phyloP scores from a whole-genome alignment of 2,329 filamentous ascomycete species.

The Ophiostoma sp. region DNA sequence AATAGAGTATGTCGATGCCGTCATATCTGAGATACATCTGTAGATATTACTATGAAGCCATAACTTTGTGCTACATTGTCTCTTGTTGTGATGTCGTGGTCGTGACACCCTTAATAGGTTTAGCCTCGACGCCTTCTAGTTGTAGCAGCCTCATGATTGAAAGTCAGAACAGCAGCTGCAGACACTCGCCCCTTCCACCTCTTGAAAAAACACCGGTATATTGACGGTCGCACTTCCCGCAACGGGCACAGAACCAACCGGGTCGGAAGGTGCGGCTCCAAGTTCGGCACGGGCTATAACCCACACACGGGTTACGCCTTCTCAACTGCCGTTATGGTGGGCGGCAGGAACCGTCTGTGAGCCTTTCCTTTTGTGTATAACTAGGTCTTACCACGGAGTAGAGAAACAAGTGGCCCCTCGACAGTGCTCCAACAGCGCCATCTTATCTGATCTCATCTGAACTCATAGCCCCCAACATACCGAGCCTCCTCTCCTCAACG shows the following conservation, averaged over 20 bases:
- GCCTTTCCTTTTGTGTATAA: constrained; percentile 8
- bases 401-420: not conserved
- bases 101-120: too few relatives aligned
- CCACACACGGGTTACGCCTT: not conserved
- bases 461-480: not conserved
- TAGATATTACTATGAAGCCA: too few relatives aligned
- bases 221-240: not conserved
- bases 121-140: too few relatives aligned
- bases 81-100: too few relatives aligned
- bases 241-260: not conserved
- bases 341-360: constrained; percentile 3
- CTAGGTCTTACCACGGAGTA: not conserved
- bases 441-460: constrained; percentile 10
- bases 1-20: too few relatives aligned
- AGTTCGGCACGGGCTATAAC: not conserved
- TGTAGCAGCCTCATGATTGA: too few relatives aligned
- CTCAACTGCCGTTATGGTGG: not conserved
- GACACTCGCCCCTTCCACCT: not conserved
- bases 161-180: not conserved
- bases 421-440: not conserved
- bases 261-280: not conserved
- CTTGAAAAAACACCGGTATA: not conserved
- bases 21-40: too few relatives aligned
- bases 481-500: not conserved
- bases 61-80: too few relatives aligned